These are phyloP conservation scores for Ogataea corticis DNA, from an alignment of 805 yeast species.

Conservation along the genomic window DNA sequence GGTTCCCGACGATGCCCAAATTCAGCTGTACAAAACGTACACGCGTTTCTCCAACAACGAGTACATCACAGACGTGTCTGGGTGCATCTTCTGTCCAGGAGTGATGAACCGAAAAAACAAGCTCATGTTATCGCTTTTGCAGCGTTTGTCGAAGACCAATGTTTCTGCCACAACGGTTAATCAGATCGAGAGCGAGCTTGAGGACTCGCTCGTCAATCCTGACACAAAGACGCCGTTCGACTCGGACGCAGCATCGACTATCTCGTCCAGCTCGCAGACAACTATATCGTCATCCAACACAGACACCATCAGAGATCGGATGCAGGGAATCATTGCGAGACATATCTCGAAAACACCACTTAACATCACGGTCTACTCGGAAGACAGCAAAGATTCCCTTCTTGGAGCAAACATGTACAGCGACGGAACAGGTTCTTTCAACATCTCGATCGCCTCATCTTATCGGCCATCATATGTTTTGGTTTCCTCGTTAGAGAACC, in stretches of 20 bases:
- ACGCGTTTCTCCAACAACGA: constrained; percentile 40
- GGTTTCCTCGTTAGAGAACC: constrained; percentile 48
- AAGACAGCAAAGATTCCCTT: constrained; percentile 34
- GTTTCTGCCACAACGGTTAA: constrained; percentile 31
- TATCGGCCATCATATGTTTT: constrained; percentile 64
- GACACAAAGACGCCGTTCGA: constrained; percentile 18
- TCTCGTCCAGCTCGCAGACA: constrained; percentile 16
- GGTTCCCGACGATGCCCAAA: constrained; percentile 57
- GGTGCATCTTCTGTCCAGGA: constrained; percentile 72
- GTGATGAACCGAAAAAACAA: constrained; percentile 68
- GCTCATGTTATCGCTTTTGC: constrained; percentile 65
- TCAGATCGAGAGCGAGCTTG: constrained; percentile 40
- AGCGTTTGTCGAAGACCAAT: constrained; percentile 55
- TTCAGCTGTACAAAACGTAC: constrained; percentile 62
- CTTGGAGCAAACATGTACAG: constrained; percentile 44
- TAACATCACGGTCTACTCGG: constrained; percentile 56
- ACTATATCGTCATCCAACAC: constrained; percentile 11
- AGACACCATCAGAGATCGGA: constrained; percentile 56
- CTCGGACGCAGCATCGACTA: constrained; percentile 25
- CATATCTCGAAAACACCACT: constrained; percentile 60
- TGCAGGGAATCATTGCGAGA: constrained; percentile 69
- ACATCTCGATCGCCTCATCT: constrained; percentile 48
- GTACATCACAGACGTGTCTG: constrained; percentile 64
- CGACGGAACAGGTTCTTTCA: constrained; percentile 69
- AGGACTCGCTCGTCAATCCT: constrained; percentile 33